Percentiles rank a stretch among this genome's conserved stretches.
Evolutionary conservation across 2,329 filamentous ascomycete genomes (phyloP).

Genomic region (Alternaria angustiovoidea): DNA sequence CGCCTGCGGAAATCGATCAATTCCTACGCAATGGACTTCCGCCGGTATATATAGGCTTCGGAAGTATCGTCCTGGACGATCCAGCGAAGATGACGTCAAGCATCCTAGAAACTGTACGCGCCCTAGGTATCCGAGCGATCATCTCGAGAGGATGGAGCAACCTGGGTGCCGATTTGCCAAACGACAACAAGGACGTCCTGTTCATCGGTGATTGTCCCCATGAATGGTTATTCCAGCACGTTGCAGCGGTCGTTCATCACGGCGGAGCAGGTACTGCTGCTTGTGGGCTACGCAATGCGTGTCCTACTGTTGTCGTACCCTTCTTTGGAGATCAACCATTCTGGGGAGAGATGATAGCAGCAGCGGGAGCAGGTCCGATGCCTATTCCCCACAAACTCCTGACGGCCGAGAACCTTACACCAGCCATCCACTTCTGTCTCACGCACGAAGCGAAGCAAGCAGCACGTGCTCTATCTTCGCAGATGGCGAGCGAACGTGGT

Average conservation of each 20-base stretch:
- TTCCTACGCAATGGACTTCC: conserved; percentile 60
- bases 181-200: conserved; percentile 52
- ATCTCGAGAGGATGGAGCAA: conserved; percentile 19
- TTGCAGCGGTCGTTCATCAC: conserved; percentile 82
- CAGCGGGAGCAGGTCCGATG: conserved; percentile 38
- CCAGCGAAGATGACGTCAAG: conserved; percentile 54
- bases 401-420: conserved; percentile 34
- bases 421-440: conserved; percentile 35
- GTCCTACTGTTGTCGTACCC: conserved; percentile 79
- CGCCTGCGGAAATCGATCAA: conserved; percentile 48
- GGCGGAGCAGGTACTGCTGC: conserved; percentile 88
- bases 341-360: conserved; percentile 45
- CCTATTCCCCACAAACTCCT: conserved; percentile 39
- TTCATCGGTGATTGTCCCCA: conserved; percentile 76
- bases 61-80: conserved; percentile 64
- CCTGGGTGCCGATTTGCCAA: conserved; percentile 16
- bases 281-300: conserved; percentile 77
- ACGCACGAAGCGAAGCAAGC: conserved; percentile 21
- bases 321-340: conserved; percentile 65
- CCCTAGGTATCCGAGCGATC: conserved; percentile 63
- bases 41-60: conserved; percentile 66
- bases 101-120: conserved; percentile 63
- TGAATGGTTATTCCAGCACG: conserved; percentile 83
- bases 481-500: conserved; percentile 36
- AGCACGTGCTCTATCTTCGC: conserved; percentile 29